These are phyloP conservation scores for Colletotrichum kahawae DNA, from an alignment of 2,329 filamentous ascomycete genomes.

Conservation along the genomic window DNA sequence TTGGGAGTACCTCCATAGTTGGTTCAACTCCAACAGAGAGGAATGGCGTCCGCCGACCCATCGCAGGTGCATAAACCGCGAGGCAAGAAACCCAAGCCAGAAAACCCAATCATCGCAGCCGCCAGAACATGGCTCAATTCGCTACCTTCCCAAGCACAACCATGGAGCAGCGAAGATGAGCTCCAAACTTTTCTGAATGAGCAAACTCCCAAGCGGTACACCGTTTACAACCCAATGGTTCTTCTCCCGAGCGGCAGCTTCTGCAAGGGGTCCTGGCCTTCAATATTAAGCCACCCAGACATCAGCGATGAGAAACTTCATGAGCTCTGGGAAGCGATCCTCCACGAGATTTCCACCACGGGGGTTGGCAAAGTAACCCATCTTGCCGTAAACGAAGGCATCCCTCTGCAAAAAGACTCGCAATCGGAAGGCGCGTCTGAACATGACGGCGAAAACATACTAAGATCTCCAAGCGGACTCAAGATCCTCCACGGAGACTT, in stretches of 20 bases:
- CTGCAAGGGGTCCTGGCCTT: slow-evolving; percentile 42
- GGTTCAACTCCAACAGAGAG: background rate
- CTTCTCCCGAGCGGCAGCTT: slow-evolving; percentile 66
- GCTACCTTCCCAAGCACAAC: slow-evolving; percentile 23
- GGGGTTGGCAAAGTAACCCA: slow-evolving; percentile 53
- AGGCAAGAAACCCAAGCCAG: slow-evolving; percentile 29
- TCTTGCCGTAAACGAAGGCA: slow-evolving; percentile 66
- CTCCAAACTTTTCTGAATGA: slow-evolving; percentile 37
- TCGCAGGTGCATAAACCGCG: slow-evolving; percentile 19
- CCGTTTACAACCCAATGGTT: slow-evolving; percentile 65
- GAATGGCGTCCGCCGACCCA: background rate
- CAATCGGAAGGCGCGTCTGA: background rate
- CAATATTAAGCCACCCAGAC: slow-evolving; percentile 32
- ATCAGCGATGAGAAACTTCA: slow-evolving; percentile 28
- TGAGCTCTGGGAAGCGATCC: slow-evolving; percentile 54
- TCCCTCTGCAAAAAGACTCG: slow-evolving; percentile 48
- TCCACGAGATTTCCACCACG: slow-evolving; percentile 49
- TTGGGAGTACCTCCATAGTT: background rate
- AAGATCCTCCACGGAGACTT: slow-evolving; percentile 77
- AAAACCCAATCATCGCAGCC: slow-evolving; percentile 40
- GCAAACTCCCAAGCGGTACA: slow-evolving; percentile 61
- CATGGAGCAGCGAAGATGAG: slow-evolving; percentile 12
- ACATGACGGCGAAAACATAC: slow-evolving; percentile 62
- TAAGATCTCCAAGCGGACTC: slow-evolving; percentile 76
- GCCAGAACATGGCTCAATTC: slow-evolving; percentile 39